phyloP scores from a whole-genome alignment of 306 rosid species.

The Fagus sylvatica region DNA sequence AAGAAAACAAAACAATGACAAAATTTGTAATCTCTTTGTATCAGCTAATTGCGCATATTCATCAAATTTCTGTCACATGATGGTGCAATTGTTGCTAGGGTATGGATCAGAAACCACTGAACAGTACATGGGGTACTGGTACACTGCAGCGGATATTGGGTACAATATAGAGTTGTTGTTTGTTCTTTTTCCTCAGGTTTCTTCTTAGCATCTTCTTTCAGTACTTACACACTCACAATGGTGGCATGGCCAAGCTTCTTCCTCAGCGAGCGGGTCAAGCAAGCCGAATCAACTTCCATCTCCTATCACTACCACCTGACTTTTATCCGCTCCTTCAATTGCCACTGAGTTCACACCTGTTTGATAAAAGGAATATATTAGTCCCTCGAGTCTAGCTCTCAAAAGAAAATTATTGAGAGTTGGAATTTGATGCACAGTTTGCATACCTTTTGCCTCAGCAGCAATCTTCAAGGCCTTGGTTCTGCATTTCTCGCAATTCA shows the following conservation, averaged over 20 bases:
- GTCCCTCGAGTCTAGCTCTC: too few species aligned
- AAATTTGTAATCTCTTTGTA: too few species aligned
- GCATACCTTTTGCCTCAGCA: constrained; percentile 37
- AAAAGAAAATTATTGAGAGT: too few species aligned
- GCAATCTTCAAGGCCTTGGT: constrained; percentile 40
- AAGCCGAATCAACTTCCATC: constrained; percentile 18
- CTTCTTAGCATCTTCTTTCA: background rate
- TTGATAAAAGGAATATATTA: background rate
- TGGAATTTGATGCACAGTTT: background rate
- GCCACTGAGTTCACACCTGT: constrained; percentile 48
- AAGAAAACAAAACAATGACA: too few species aligned
- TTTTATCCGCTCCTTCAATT: constrained; percentile 31
- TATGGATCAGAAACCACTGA: too few species aligned
- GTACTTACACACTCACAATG: constrained; percentile 10
- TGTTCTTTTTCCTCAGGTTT: too few species aligned
- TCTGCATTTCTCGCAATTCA: constrained; percentile 34
- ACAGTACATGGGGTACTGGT: too few species aligned
- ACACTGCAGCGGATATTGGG: too few species aligned
- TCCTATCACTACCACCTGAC: constrained; percentile 30
- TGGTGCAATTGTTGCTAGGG: too few species aligned
- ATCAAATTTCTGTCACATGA: too few species aligned
- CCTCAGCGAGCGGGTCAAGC: constrained; percentile 4
- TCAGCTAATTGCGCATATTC: too few species aligned
- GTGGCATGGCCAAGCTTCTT: constrained; percentile 5
- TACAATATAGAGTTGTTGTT: too few species aligned